These are phyloP conservation scores for Strobilomyces confusus DNA, from an alignment of 768 basidiomycete species.

Conservation along the genomic window DNA sequence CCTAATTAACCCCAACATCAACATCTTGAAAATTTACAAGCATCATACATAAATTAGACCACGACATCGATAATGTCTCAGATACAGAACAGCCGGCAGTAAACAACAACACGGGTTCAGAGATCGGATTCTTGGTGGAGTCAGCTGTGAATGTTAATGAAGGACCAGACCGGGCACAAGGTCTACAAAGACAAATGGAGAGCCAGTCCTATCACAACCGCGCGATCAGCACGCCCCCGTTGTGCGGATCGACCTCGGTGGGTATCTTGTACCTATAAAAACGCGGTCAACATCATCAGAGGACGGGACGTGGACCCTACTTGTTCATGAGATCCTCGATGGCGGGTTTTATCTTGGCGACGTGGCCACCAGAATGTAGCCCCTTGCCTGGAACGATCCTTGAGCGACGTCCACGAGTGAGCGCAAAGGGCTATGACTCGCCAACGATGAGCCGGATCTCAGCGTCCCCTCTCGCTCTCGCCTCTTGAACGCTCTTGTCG, in stretches of 20 bases:
- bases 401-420: neutral
- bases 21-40: too few relatives aligned
- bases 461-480: constrained; percentile 55
- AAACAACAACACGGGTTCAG: neutral
- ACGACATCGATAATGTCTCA: too few relatives aligned
- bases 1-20: neutral
- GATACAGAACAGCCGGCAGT: neutral
- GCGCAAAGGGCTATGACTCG: constrained; percentile 31
- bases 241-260: constrained; percentile 73
- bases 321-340: constrained; percentile 83
- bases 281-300: neutral
- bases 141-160: too few relatives aligned
- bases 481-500: constrained; percentile 66
- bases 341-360: constrained; percentile 88
- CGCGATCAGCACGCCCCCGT: constrained; percentile 82
- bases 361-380: constrained; percentile 70
- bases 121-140: neutral
- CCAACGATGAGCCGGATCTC: constrained; percentile 85
- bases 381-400: constrained; percentile 61
- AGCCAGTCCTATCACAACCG: constrained; percentile 28
- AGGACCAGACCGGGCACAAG: too few relatives aligned
- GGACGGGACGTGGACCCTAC: constrained; percentile 34
- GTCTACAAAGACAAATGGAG: neutral
- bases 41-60: too few relatives aligned
- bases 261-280: constrained; percentile 60